Evolutionary conservation across 2,329 filamentous ascomycete genomes (phyloP).

Genomic region (Dissoconium aciculare): DNA sequence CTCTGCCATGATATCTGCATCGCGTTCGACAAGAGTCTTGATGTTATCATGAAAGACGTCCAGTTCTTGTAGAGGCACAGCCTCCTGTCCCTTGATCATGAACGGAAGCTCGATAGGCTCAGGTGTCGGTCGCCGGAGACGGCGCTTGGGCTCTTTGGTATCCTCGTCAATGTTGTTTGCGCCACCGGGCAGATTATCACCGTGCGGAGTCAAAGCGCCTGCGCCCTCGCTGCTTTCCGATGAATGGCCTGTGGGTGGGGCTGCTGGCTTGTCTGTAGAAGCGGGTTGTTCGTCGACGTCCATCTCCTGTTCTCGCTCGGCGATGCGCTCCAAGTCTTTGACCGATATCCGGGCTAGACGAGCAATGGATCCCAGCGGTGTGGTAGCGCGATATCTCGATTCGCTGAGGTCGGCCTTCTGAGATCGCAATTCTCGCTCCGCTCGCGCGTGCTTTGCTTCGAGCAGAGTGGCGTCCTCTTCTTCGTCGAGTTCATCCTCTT

Average conservation of each 20-base stretch:
- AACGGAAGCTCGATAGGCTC: constrained; percentile 32
- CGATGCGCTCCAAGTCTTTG: constrained; percentile 17
- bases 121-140: constrained; percentile 23
- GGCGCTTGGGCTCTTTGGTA: constrained; percentile 6
- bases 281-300: constrained; percentile 2
- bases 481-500: constrained; percentile 33
- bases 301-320: constrained; percentile 13
- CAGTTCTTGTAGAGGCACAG: constrained; percentile 27
- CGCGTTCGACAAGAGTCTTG: constrained; percentile 20
- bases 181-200: constrained; percentile 15
- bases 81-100: constrained; percentile 24
- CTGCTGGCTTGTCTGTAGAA: background rate
- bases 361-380: constrained; percentile 30
- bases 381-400: constrained; percentile 28
- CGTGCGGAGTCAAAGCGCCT: constrained; percentile 22
- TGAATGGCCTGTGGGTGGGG: constrained; percentile 13
- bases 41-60: constrained; percentile 25
- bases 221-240: constrained; percentile 20
- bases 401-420: constrained; percentile 30
- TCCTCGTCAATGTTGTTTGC: constrained; percentile 15
- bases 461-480: constrained; percentile 34
- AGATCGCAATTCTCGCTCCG: constrained; percentile 30
- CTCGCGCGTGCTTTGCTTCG: constrained; percentile 33
- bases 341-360: constrained; percentile 26
- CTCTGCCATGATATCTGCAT: constrained; percentile 23